Base-by-base conservation (phyloP, 331 rosid genomes). In the Erythrophleum ivorense region DNA sequence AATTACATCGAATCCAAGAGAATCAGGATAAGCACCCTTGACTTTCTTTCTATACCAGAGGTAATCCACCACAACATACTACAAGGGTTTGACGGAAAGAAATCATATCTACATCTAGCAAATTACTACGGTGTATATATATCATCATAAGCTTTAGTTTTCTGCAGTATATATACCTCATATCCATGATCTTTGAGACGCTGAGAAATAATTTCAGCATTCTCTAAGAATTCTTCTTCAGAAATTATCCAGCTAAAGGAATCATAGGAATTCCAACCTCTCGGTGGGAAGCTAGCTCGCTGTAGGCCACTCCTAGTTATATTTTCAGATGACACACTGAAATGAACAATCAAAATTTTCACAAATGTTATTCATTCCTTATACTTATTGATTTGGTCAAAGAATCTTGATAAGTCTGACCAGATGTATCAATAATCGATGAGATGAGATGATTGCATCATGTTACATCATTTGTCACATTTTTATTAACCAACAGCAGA, bases 261-360 rank as follows among this genome's bases (percentile, higher is more conserved):
- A 79, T 95, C 97, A 54, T 91, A 95, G 72, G 98, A 93, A 85
- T 95, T 95, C 98, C 98, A 95, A 77, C 97, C 98, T 89, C 96
- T 90, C n/a, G 98, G 98, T 31, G 98, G 98, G 80, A 83, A 73
- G 86, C 71, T 84, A 16, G 94, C 97, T 69, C 46, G 92, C 36
- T 87, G 93, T 7, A 43, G 52, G 29, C 52, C 63, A 67, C 62
- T 52, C 38, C 52, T 69, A 16, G 85, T 80, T 40, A 29, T n/a
- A 79, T 65, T 84, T 85, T 81, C 64, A 75, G 88, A 80, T n/a
- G 60, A 79, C 31, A 86, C 90, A 75, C 98, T 92, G 88, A 74
- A 89, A 85, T 67, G 63, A 74, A 31, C 19, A 76, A 41, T 8
- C 76, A 81, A 7, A 31, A 48, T 7, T 45, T 18, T 33, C 60